Conservation (phyloP, 768 basidiomycete genomes). For the Amanita fuliginea region DNA sequence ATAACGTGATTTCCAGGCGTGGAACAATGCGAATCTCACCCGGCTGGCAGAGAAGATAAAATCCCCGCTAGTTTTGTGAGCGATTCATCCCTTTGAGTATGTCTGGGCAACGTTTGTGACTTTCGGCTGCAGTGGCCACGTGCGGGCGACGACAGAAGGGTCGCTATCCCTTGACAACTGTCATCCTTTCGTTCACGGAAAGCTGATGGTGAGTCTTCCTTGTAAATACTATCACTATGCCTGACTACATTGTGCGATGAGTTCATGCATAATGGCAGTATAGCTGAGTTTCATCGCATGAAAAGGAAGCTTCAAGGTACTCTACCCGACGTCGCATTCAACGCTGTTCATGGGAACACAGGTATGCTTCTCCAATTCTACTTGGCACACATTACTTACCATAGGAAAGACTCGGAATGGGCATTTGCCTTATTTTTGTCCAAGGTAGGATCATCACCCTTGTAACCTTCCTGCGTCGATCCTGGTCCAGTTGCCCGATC, state of each 20-base stretch:
- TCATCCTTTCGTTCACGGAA: slow-evolving; percentile 89
- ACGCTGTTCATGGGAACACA: slow-evolving; percentile 87
- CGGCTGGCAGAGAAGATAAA: slow-evolving; percentile 96
- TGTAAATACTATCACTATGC: background rate
- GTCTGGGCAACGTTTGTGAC: background rate
- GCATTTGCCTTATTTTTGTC: slow-evolving; percentile 89
- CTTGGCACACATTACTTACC: background rate
- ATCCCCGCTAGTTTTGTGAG: slow-evolving; percentile 88
- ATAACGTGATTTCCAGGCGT: slow-evolving; percentile 45
- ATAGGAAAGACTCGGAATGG: slow-evolving; percentile 81
- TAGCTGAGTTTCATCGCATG: slow-evolving; percentile 71
- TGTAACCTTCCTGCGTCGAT: slow-evolving; percentile 7
- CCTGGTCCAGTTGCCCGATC: slow-evolving; percentile 57
- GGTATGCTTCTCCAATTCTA: slow-evolving; percentile 29
- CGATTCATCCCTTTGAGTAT: slow-evolving; percentile 7
- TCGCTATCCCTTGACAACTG: slow-evolving; percentile 89
- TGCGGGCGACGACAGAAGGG: slow-evolving; percentile 88
- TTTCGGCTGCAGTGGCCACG: slow-evolving; percentile 58
- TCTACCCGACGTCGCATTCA: slow-evolving; percentile 76
- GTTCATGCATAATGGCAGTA: slow-evolving; percentile 99
- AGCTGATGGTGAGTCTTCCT: slow-evolving; percentile 62
- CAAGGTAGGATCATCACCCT: slow-evolving; percentile 32
- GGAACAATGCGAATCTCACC: slow-evolving; percentile 93
- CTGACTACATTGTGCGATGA: slow-evolving; percentile 15
- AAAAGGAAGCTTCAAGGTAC: slow-evolving; percentile 72